Conservation (phyloP, 2,329 filamentous ascomycete genomes). For the Colletotrichum sp. region DNA sequence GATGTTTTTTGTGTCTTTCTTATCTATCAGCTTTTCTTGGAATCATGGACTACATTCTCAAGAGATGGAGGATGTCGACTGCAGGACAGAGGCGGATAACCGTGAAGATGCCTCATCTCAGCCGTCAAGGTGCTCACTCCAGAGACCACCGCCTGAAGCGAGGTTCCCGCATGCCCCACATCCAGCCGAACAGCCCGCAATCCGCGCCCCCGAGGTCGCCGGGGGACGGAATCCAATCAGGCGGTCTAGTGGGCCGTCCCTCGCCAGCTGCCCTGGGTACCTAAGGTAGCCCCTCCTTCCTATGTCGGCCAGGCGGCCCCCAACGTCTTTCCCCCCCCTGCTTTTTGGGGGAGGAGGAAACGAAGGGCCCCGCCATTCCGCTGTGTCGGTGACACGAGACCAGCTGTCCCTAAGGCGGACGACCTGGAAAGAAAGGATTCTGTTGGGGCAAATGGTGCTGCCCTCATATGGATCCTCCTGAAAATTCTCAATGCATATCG, state of each 20-base stretch:
- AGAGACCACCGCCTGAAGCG: neutral
- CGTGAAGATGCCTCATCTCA: neutral
- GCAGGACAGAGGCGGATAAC: fast-evolving
- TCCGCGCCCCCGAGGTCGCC: conserved; percentile 5
- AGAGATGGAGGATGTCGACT: fast-evolving
- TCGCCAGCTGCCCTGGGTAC: neutral
- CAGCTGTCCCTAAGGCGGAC: neutral
- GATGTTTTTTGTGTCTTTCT: neutral
- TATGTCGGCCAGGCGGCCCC: neutral
- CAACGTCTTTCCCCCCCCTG: neutral
- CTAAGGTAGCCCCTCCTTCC: neutral
- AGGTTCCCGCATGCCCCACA: neutral
- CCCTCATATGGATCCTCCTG: neutral
- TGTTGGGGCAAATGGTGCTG: neutral
- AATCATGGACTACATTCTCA: fast-evolving
- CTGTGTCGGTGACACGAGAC: neutral
- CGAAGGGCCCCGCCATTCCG: neutral
- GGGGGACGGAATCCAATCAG: neutral
- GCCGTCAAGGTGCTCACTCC: neutral
- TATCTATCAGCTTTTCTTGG: fast-evolving
- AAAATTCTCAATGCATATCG: neutral
- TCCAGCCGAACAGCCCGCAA: conserved; percentile 8
- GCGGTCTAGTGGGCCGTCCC: neutral
- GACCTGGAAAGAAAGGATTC: neutral
- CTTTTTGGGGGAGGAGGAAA: neutral